phyloP scores from a whole-genome alignment of 2,329 filamentous ascomycete species.

The Berkeleyomyces rouxiae region DNA sequence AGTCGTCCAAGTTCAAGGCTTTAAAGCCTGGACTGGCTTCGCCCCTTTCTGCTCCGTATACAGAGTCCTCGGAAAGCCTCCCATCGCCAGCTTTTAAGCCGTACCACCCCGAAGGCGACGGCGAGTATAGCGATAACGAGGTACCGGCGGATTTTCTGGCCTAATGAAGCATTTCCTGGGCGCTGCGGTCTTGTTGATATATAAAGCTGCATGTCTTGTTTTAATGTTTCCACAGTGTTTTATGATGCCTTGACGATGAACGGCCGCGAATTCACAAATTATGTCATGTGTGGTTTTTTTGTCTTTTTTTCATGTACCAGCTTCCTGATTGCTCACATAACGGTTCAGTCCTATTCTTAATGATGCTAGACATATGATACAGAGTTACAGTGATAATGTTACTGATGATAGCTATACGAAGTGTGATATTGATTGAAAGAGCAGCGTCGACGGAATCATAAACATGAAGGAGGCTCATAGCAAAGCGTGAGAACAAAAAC shows the following conservation, averaged over 20 bases:
- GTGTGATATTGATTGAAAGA: conserved; percentile 1
- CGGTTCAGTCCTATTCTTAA: neutral
- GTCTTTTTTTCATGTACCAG: neutral
- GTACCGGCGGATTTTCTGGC: conserved; percentile 24
- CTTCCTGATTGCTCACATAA: neutral
- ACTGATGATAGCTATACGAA: neutral
- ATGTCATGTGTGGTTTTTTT: neutral
- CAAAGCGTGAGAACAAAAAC: neutral
- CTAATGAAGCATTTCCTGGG: neutral
- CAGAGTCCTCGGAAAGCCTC: conserved; percentile 8
- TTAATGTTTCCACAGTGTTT: neutral
- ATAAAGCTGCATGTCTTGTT: neutral
- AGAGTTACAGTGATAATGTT: no score
- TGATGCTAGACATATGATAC: neutral
- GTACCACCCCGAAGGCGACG: conserved; percentile 5
- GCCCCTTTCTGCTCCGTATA: conserved; percentile 2
- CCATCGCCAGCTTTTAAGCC: conserved; percentile 13
- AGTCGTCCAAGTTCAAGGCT: conserved; percentile 7
- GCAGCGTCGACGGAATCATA: neutral
- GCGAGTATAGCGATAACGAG: conserved; percentile 25
- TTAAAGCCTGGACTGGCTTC: conserved; percentile 13
- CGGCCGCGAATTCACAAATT: neutral
- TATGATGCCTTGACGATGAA: neutral
- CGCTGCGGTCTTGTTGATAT: neutral
- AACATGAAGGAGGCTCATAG: neutral